A percentile compares a stretch with the other conserved stretches of the same genome.
Evolutionary conservation across 352 stramenopile genomes (phyloP).

Genomic region (Phytophthora brassicae): DNA sequence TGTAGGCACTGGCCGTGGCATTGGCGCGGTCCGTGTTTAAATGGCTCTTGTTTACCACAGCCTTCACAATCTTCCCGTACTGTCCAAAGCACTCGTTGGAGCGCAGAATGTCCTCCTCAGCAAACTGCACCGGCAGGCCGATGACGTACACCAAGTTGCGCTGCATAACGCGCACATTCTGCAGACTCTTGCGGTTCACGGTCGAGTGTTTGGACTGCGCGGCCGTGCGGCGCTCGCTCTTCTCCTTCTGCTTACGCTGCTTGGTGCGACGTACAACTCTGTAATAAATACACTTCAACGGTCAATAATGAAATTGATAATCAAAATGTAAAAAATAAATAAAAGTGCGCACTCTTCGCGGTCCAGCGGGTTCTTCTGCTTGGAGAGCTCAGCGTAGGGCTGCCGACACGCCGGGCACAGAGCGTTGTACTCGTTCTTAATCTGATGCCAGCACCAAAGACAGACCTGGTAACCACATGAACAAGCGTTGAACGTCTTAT

Average conservation of each 20-base stretch:
- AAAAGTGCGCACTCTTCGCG: slow-evolving; percentile 86
- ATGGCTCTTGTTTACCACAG: slow-evolving; percentile 90
- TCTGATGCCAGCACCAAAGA: slow-evolving; percentile 99
- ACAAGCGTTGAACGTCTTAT: slow-evolving; percentile 98
- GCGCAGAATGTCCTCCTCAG: slow-evolving; percentile 82
- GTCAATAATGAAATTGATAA: neutral
- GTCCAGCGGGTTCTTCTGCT: slow-evolving; percentile 92
- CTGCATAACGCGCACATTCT: slow-evolving; percentile 93
- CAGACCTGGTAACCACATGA: slow-evolving; percentile 99
- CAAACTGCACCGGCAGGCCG: slow-evolving; percentile 83
- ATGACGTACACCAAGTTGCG: slow-evolving; percentile 96
- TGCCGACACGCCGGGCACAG: slow-evolving; percentile 98
- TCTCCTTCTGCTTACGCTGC: slow-evolving; percentile 86
- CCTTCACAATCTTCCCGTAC: slow-evolving; percentile 94
- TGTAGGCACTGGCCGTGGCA: slow-evolving; percentile 90
- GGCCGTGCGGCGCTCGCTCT: slow-evolving; percentile 66
- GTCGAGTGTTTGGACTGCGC: slow-evolving; percentile 38
- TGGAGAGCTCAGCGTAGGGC: slow-evolving; percentile 94
- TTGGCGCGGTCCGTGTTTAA: slow-evolving; percentile 69
- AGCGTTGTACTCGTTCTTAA: slow-evolving; percentile 98
- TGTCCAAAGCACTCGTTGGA: slow-evolving; percentile 91
- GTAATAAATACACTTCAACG: neutral
- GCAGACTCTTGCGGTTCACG: slow-evolving; percentile 80
- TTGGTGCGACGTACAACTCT: slow-evolving; percentile 80
- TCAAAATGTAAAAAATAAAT: neutral